Percentiles rank a stretch among this genome's conserved stretches.
Conservation (phyloP, 2,329 filamentous ascomycete genomes). For the Fusarium oligoseptatum region DNA sequence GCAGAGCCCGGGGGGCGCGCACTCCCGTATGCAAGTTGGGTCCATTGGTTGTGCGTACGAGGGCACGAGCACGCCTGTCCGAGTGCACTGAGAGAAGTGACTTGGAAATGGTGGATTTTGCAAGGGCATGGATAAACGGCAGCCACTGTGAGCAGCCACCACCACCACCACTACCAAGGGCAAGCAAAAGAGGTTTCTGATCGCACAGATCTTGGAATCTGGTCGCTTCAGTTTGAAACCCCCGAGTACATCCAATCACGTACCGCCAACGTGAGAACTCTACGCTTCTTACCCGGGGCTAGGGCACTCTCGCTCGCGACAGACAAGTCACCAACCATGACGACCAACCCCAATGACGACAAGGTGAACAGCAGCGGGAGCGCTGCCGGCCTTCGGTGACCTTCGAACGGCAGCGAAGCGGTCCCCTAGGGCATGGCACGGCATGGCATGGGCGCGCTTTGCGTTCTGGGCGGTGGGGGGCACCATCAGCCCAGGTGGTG, state of each 20-base stretch:
- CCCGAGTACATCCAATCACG: not conserved
- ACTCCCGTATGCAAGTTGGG: slow-evolving; percentile 4
- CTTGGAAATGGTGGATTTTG: slow-evolving; percentile 5
- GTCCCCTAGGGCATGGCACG: slow-evolving; percentile 20
- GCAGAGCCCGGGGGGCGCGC: not conserved
- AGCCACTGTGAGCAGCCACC: slow-evolving; percentile 6
- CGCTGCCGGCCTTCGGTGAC: slow-evolving; percentile 26
- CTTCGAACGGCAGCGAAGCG: slow-evolving; percentile 22
- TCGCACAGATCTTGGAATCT: slow-evolving; percentile 9
- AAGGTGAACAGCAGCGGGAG: slow-evolving; percentile 14
- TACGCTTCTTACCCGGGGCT: not conserved
- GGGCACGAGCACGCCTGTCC: not conserved
- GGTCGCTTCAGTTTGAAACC: not conserved
- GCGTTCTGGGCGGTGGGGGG: slow-evolving; percentile 26
- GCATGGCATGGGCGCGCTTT: slow-evolving; percentile 36
- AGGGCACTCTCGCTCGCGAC: not conserved
- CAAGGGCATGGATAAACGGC: slow-evolving; percentile 14
- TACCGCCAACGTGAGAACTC: not conserved
- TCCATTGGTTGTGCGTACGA: not conserved
- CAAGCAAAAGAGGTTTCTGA: slow-evolving; percentile 1
- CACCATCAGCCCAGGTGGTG: slow-evolving; percentile 23
- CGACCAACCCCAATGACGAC: slow-evolving; percentile 23
- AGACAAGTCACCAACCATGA: not conserved
- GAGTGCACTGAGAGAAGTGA: not conserved
- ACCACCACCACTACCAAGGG: not conserved